Base-by-base conservation (phyloP, 2,329 filamentous ascomycete genomes). In the Thelonectria blattea region DNA sequence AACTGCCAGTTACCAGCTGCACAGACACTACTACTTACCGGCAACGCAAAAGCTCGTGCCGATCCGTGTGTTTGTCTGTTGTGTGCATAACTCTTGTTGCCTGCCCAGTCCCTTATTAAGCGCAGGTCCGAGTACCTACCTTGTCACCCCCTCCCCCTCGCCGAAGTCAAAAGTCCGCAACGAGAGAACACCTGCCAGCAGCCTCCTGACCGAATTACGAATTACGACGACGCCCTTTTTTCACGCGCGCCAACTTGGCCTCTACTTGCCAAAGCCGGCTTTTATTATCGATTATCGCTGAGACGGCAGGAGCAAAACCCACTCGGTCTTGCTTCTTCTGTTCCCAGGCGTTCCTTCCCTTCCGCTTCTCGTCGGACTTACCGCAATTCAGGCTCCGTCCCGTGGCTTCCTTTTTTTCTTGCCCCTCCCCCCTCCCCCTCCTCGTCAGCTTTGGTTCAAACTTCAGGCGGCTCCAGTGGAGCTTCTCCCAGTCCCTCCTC, bases 151-250 rank as follows among this genome's bases (percentile, higher is more conserved):
- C 30, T 17, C 37, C 49, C 22, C 56, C 27, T 30, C 27, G 27
- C 27, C 24, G 17, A 34, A 32, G 42, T 17, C 48, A 47, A 55
- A 56, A 60, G 57, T 60, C 58, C 52, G 48, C 52, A 51, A 37
- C 34, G 47, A 42, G 18, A 49, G 32, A 46, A n/a, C n/a, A n/a
- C n/a, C n/a, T n/a, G n/a, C 41, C 27, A 27, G 32, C 41, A 46
- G 51, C 41, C 51, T 46, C 41, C 58, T 17, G 48, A 22, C 34
- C 18, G 41, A 60, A 51, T 48, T 60, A 55, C 58, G 22, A 24
- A 24, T 24, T 24, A 24, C 22, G 22, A 24, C 22, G 52, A 60
- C 47, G 43, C 48, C 58, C 34, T 48, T 34, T 42, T 34, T 42
- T 5, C 3, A 14, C 34, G 10, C 34, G 41, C 17, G 52, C 52